These are phyloP conservation scores for Diaporthe batatas DNA, from an alignment of 2,329 filamentous ascomycete species.

Conservation along the genomic window DNA sequence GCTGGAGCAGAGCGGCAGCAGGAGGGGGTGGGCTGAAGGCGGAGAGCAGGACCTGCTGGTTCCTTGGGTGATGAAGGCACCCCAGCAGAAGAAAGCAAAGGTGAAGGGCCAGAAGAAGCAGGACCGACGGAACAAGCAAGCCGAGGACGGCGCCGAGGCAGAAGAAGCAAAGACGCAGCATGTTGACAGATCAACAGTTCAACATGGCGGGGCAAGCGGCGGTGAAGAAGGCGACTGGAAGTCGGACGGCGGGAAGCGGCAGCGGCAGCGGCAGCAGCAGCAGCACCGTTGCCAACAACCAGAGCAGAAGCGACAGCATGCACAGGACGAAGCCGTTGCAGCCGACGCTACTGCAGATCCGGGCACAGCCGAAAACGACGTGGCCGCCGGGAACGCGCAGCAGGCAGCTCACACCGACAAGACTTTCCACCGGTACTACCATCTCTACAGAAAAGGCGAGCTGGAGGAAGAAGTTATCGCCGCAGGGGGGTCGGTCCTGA, in stretches of 20 bases:
- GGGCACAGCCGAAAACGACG: slow-evolving; percentile 32
- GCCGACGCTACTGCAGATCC: slow-evolving; percentile 32
- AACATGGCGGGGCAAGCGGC: slow-evolving; percentile 34
- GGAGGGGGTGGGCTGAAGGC: slow-evolving; percentile 88
- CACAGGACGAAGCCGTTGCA: slow-evolving; percentile 11
- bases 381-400: slow-evolving; percentile 34
- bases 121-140: slow-evolving; percentile 21
- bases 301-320: slow-evolving; percentile 7
- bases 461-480: slow-evolving; percentile 82
- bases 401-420: slow-evolving; percentile 53
- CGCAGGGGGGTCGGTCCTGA: slow-evolving; percentile 81
- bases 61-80: slow-evolving; percentile 83
- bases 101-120: slow-evolving; percentile 30
- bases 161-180: slow-evolving; percentile 28
- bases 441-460: slow-evolving; percentile 89
- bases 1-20: slow-evolving; percentile 87
- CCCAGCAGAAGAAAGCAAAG: slow-evolving; percentile 48
- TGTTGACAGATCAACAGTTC: slow-evolving; percentile 28
- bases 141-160: not conserved
- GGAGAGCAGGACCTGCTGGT: slow-evolving; percentile 93
- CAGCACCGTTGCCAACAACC: slow-evolving; percentile 22
- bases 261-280: not conserved
- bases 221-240: slow-evolving; percentile 38
- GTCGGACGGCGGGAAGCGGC: slow-evolving; percentile 18
- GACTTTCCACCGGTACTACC: slow-evolving; percentile 92